A percentile compares a stretch with the other conserved stretches of the same genome.
Conservation (phyloP, 2,329 filamentous ascomycete genomes). For the Clonostachys byssicola region DNA sequence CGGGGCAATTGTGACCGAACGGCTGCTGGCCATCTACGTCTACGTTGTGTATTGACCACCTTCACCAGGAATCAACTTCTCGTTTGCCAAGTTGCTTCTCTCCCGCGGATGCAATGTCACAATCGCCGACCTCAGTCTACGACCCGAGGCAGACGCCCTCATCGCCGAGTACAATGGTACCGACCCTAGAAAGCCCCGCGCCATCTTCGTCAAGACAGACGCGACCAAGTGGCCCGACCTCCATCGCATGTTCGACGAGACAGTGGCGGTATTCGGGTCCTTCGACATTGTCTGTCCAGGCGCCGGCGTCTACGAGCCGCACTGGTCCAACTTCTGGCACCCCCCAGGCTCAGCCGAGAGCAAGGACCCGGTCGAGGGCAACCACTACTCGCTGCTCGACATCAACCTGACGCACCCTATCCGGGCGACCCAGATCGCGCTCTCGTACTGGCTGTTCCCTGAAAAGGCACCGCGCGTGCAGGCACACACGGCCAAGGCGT, state of each 20-base stretch:
- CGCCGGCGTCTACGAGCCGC: conserved; percentile 41
- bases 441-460: conserved; percentile 28
- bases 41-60: neutral
- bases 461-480: neutral
- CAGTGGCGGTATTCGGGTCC: conserved; percentile 25
- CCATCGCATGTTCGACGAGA: conserved; percentile 22
- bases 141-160: conserved; percentile 32
- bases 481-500: conserved; percentile 1
- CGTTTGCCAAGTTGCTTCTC: conserved; percentile 36
- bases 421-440: conserved; percentile 30
- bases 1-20: too few species aligned
- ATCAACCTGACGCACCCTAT: conserved; percentile 37
- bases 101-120: conserved; percentile 35
- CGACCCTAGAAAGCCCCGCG: conserved; percentile 15
- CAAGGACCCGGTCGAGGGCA: conserved; percentile 17
- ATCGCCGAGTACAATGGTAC: conserved; percentile 11
- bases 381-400: conserved; percentile 27
- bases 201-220: conserved; percentile 36
- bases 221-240: conserved; percentile 36
- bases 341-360: conserved; percentile 28
- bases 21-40: neutral
- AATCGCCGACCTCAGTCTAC: conserved; percentile 35
- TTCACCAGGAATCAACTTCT: conserved; percentile 32
- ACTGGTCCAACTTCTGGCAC: conserved; percentile 34
- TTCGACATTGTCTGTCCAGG: conserved; percentile 39